These are phyloP conservation scores for Fusarium sp. DNA, from an alignment of 2,329 filamentous ascomycete species.

Conservation along the genomic window DNA sequence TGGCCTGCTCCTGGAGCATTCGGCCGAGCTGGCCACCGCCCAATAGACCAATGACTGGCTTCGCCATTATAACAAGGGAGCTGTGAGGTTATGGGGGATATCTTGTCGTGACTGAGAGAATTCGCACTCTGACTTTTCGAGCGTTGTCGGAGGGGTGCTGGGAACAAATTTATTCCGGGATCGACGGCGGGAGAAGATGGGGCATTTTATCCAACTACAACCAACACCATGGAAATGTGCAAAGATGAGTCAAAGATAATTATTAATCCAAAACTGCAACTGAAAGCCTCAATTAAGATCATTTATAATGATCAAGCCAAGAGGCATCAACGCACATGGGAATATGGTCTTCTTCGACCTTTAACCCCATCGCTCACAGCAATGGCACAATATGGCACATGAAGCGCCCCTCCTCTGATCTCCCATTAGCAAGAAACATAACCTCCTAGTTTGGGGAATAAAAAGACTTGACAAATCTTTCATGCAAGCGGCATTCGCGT, in stretches of 20 bases:
- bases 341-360: neutral
- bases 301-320: neutral
- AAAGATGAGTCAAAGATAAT: neutral
- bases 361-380: neutral
- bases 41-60: slow-evolving; percentile 58
- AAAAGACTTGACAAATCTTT: neutral
- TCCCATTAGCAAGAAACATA: neutral
- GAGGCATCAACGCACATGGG: neutral
- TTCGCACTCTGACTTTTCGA: slow-evolving; percentile 1
- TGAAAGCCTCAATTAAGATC: neutral
- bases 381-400: neutral
- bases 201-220: neutral
- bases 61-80: neutral
- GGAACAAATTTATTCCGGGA: slow-evolving; percentile 1
- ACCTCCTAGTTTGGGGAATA: neutral
- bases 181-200: neutral
- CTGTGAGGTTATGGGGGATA: neutral
- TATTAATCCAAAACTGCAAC: neutral
- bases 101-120: neutral
- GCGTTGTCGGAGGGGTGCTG: neutral
- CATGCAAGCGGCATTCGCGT: neutral
- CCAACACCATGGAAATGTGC: neutral
- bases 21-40: slow-evolving; percentile 84
- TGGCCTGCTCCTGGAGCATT: slow-evolving; percentile 92
- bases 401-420: neutral